Percentiles rank a stretch among this genome's conserved stretches.
These are phyloP conservation scores for Marsdenia floribunda DNA, from an alignment of 257 asterid genomes.

Conservation along the genomic window DNA sequence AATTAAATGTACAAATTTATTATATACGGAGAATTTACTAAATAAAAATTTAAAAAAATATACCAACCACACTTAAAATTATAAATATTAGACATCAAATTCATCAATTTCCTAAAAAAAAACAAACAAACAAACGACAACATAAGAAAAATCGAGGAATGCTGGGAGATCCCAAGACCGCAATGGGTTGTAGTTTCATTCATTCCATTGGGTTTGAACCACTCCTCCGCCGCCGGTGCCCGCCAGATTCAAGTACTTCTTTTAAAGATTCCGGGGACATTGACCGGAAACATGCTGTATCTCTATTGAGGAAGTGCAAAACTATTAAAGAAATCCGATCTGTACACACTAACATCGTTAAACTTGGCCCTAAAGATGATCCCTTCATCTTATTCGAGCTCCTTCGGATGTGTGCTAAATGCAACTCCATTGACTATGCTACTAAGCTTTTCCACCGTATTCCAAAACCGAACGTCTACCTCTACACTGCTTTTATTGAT, in stretches of 20 bases:
- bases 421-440: slow-evolving; percentile 8
- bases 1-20: too few relatives aligned
- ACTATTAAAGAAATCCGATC: slow-evolving; percentile 25
- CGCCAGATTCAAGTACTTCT: slow-evolving; percentile 5
- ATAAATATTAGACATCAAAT: too few relatives aligned
- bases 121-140: too few relatives aligned
- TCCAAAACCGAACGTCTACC: not conserved
- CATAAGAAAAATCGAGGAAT: too few relatives aligned
- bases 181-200: not conserved
- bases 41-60: too few relatives aligned
- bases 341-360: slow-evolving; percentile 35
- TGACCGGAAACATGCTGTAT: slow-evolving; percentile 28
- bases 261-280: slow-evolving; percentile 10
- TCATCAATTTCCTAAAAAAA: too few relatives aligned
- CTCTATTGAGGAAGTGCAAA: slow-evolving; percentile 35
- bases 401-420: slow-evolving; percentile 39
- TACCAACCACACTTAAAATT: too few relatives aligned
- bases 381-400: slow-evolving; percentile 43
- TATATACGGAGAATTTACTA: too few relatives aligned
- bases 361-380: slow-evolving; percentile 31
- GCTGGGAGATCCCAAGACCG: too few relatives aligned
- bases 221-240: not conserved
- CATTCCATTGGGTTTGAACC: not conserved
- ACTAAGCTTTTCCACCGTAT: not conserved
- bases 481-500: slow-evolving; percentile 30